Conservation (phyloP, 1,284 basidiomycete genomes). For the Vanrija pseudolonga region DNA sequence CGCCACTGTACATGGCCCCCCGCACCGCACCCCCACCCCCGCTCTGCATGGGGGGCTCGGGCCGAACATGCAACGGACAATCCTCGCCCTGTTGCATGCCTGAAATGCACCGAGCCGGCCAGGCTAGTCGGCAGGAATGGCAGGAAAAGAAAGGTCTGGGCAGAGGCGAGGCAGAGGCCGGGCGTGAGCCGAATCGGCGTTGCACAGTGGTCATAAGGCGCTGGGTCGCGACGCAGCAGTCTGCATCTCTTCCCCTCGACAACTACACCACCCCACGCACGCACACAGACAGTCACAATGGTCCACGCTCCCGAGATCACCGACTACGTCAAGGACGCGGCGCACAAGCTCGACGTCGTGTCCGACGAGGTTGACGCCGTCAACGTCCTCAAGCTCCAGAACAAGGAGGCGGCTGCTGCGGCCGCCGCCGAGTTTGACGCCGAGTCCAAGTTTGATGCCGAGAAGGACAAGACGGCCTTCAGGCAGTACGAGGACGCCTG, state of each 20-base stretch:
- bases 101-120: no score
- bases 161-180: no score
- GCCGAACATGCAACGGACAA: no score
- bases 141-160: no score
- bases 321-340: constrained; percentile 30
- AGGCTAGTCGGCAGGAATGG: no score
- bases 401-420: constrained; percentile 20
- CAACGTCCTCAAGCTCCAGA: constrained; percentile 43
- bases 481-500: constrained; percentile 60
- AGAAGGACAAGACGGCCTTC: constrained; percentile 67
- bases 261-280: background rate
- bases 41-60: background rate
- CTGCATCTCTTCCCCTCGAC: no score
- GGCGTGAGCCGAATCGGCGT: background rate
- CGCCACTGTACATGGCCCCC: background rate
- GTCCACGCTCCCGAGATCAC: constrained; percentile 41
- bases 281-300: constrained; percentile 1
- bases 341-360: constrained; percentile 57
- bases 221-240: no score
- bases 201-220: background rate
- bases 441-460: constrained; percentile 62
- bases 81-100: no score
- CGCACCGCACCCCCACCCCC: background rate
- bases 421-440: constrained; percentile 55
- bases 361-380: constrained; percentile 71